Evolutionary conservation across 306 rosid genomes (phyloP).

Genomic region (Purshia tridentata): DNA sequence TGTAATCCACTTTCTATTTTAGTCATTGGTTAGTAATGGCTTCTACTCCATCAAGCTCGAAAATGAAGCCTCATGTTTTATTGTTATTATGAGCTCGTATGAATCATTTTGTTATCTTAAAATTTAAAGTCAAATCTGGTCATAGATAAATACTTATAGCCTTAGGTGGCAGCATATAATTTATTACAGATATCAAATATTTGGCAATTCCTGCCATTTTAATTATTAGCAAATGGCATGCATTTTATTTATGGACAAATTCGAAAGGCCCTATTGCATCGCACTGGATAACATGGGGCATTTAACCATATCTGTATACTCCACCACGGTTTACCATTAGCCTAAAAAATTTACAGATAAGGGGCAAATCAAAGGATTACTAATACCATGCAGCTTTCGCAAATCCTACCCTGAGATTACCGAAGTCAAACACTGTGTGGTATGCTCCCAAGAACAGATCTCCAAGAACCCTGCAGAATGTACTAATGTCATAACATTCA

Average conservation of each 20-base stretch:
- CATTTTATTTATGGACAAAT: not conserved
- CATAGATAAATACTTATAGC: not conserved
- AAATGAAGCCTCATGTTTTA: not conserved
- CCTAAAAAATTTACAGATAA: not conserved
- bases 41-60: not conserved
- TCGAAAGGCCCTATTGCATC: not conserved
- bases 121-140: not conserved
- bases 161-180: not conserved
- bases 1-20: no score
- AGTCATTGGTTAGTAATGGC: not conserved
- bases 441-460: slow-evolving; percentile 62
- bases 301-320: not conserved
- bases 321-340: not conserved
- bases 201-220: not conserved
- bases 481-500: slow-evolving; percentile 20
- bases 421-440: slow-evolving; percentile 74
- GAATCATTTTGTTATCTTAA: not conserved
- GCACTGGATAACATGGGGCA: not conserved
- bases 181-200: not conserved
- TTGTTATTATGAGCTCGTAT: not conserved
- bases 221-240: not conserved
- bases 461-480: slow-evolving; percentile 71
- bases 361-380: slow-evolving; percentile 8
- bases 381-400: slow-evolving; percentile 61
- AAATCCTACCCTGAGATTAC: slow-evolving; percentile 62